Base-by-base conservation (phyloP, 129 eudicot genomes). In the Artemisia argyi region DNA sequence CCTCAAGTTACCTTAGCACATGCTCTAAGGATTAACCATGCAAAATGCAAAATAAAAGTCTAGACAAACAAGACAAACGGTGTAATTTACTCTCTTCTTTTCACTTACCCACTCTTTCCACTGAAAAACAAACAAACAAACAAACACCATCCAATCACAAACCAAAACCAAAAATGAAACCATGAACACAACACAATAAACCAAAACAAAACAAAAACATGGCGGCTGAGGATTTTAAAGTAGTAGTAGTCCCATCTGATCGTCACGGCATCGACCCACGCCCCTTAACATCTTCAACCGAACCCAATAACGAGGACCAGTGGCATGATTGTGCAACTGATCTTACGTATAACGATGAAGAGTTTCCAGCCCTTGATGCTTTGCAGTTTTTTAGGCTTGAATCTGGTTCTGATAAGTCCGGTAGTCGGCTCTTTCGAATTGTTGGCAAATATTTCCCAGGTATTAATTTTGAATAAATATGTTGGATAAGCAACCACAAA, bases 371-470 rank as follows among this genome's bases (percentile, higher is more conserved):
- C 60, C 97, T 93, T 19, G 98, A 93, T 14, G 75, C 85, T 59
- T 86, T 88, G 73, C 89, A 87, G 7, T 90, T 93, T 85, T 63
- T 93, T 50, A 85, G 89, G 16, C 87, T 89, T 47, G 88, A 87
- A 56, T 62, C 61, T 0, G 95, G 82, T 61, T 80, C 82, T 60
- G 97, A 93, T 67, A 87, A 79, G 56, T 64, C 83, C 56, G 98
- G 97, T 69, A 83, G 85, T 63, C 98, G 96, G 2, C 90, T 93
- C 48, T 62, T 93, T 61, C 96, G 97, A 14, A 78, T 93, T 71
- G 92, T 93, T 48, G 98, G 97, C 51, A 93, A 90, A 76, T 85
- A 81, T 71, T 93, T 93, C 56, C 98, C 98, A 11, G 98, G 98
- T 93, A 82, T 48, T 1, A 4, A n/a, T n/a, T n/a, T n/a, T n/a